Evolutionary conservation across 495 filamentous ascomycete species (phyloP), one percentile per base, ranked within the genome.

Genomic region (Penicillium pulvis): DNA sequence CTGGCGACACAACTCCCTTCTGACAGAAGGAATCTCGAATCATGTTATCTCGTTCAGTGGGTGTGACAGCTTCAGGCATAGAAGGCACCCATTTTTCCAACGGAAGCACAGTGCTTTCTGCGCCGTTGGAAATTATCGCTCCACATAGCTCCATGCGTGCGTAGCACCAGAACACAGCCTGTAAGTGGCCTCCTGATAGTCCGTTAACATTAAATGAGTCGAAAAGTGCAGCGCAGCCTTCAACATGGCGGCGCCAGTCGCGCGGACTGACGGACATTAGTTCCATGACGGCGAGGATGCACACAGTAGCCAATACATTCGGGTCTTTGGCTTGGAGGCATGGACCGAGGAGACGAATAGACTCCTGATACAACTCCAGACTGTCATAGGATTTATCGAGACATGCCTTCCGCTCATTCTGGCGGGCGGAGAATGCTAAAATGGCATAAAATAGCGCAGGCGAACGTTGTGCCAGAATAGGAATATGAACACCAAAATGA

Each of bases 121-220:
- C 62, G 5, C 74, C 75, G 31, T 69, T 65, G 16, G 71, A 70
- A 33, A 78, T 77, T 3, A 78, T 71, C 2, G 71, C 75, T 6
- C 71, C 75, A 53, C 75, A 78, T 4, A 78, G 41, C 49, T 78
- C 75, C 75, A 78, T 78, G 1, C 75, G 59, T 20, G 73, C 75
- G 48, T 72, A 78, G 41, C 75, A 77, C 75, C 75, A 78, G 49
- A 78, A 78, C 1, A 75, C 68, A 5, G 73, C 75, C 46, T 77
- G 71, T 3, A 66, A 46, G n/a, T 74, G 60, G 0, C 73, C 74
- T 0, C 65, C 67, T 42, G 66, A 69, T 12, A 77, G 67, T 0
- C 74, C 74, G 35, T 73, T 63, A 4, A 77, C 68, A 9, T 62
- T 65, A 51, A 68, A 75, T 1, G 66, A 64, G 20, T 75, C 64